A percentile compares a stretch with the other conserved stretches of the same genome.
phyloP scores from a whole-genome alignment of 495 filamentous ascomycete species.

The Eremomyces bilateralis region DNA sequence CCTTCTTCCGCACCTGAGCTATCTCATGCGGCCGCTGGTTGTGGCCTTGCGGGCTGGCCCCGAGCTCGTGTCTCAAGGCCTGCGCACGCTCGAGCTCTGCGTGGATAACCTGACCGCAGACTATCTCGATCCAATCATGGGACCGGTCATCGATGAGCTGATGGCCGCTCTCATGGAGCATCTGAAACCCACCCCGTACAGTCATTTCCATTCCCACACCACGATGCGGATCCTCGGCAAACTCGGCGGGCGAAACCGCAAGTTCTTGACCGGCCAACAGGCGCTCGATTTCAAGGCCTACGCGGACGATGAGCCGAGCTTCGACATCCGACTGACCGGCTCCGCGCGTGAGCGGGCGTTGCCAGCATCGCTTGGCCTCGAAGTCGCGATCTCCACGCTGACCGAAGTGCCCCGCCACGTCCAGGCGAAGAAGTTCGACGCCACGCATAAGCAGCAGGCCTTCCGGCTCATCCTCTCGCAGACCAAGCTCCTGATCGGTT shows the following conservation, averaged over 20 bases:
- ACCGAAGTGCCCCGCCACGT: conserved; percentile 49
- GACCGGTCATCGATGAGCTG: conserved; percentile 90
- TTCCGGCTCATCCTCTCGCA: conserved; percentile 68
- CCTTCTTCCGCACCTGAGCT: conserved; percentile 87
- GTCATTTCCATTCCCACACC: conserved; percentile 90
- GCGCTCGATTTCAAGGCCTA: conserved; percentile 61
- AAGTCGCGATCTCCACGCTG: conserved; percentile 69
- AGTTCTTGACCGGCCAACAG: conserved; percentile 77
- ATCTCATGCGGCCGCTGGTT: conserved; percentile 90
- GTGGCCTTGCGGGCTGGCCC: conserved; percentile 80
- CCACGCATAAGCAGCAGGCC: conserved; percentile 83
- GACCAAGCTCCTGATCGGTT: conserved; percentile 72
- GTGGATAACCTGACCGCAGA: conserved; percentile 97
- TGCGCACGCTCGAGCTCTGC: conserved; percentile 85
- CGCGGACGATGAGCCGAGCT: conserved; percentile 64
- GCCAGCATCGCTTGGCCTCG: conserved; percentile 63
- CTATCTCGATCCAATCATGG: conserved; percentile 97
- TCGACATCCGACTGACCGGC: conserved; percentile 75
- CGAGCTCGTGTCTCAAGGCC: conserved; percentile 82
- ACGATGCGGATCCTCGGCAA: conserved; percentile 98
- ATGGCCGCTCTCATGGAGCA: conserved; percentile 96
- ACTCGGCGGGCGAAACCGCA: conserved; percentile 81
- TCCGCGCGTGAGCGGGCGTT: conserved; percentile 74
- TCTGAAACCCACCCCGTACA: conserved; percentile 75
- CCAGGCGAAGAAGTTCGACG: conserved; percentile 49